These are phyloP conservation scores for Thalassiosira delicatula DNA, from an alignment of 352 stramenopile species.

Conservation along the genomic window DNA sequence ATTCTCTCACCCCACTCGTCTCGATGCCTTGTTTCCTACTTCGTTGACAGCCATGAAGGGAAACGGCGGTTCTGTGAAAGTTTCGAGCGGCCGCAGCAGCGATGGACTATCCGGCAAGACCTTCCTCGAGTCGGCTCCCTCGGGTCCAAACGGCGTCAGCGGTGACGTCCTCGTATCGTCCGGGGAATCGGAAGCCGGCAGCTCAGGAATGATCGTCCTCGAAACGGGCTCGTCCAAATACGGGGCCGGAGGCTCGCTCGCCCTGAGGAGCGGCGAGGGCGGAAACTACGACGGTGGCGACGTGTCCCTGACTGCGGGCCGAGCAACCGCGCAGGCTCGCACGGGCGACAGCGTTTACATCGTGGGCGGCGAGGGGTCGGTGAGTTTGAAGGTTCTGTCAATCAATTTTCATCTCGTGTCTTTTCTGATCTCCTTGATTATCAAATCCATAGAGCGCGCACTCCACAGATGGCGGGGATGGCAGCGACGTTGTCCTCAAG, in stretches of 20 bases:
- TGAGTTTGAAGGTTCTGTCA: too few relatives aligned
- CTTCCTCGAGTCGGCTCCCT: conserved; percentile 76
- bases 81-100: conserved; percentile 69
- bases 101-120: conserved; percentile 67
- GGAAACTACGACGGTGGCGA: conserved; percentile 87
- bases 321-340: conserved; percentile 66
- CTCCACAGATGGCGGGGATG: conserved; percentile 89
- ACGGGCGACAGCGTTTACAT: conserved; percentile 87
- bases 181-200: conserved; percentile 83
- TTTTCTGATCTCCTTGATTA: too few relatives aligned
- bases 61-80: conserved; percentile 61
- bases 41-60: conserved; percentile 63
- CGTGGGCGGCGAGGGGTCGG: conserved; percentile 86
- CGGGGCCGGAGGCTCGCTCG: conserved; percentile 86
- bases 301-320: conserved; percentile 85
- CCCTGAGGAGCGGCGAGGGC: conserved; percentile 82
- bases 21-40: neutral
- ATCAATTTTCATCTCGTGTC: too few relatives aligned
- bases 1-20: neutral
- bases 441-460: too few relatives aligned
- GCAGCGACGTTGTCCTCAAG: conserved; percentile 86
- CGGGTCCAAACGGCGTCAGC: conserved; percentile 86
- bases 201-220: conserved; percentile 86
- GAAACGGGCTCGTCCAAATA: conserved; percentile 85
- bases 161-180: conserved; percentile 85